These are phyloP conservation scores for Macrophomina phaseolina DNA, from an alignment of 2,329 filamentous ascomycete species.

Conservation along the genomic window DNA sequence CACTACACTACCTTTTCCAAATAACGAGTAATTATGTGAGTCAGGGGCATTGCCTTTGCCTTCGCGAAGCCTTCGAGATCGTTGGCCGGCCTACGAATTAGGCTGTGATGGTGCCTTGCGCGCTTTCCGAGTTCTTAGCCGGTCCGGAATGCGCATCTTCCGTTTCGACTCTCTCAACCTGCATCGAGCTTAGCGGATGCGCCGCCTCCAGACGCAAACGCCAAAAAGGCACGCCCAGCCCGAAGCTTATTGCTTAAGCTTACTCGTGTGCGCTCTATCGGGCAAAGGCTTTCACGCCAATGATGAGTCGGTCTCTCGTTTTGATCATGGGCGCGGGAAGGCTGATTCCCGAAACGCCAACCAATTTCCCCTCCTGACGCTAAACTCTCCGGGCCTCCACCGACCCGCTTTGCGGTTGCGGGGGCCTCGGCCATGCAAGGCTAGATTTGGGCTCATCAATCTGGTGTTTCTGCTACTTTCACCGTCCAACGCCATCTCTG, in stretches of 20 bases:
- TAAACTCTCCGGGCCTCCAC: neutral
- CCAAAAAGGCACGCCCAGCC: neutral
- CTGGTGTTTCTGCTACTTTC: neutral
- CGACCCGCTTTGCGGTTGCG: neutral
- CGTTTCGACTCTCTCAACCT: conserved; percentile 4
- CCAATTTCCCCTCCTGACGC: neutral
- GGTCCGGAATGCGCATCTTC: conserved; percentile 10
- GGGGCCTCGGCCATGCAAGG: neutral
- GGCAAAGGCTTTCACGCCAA: neutral
- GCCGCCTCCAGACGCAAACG: neutral
- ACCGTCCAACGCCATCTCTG: neutral
- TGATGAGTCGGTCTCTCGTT: conserved; percentile 1
- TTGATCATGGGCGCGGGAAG: neutral
- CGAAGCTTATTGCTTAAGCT: conserved; percentile 20
- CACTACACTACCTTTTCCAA: neutral
- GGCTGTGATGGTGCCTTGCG: neutral
- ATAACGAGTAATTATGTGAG: neutral
- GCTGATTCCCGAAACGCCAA: conserved; percentile 8
- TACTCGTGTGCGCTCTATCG: neutral
- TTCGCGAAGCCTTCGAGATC: neutral
- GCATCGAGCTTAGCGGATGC: conserved; percentile 1
- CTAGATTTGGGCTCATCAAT: too few relatives aligned
- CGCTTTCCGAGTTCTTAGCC: neutral
- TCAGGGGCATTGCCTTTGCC: neutral
- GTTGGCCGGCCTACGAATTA: neutral